A percentile compares a stretch with the other conserved stretches of the same genome.
Conservation (phyloP, 2,329 filamentous ascomycete species). For the Zasmidium angulare region DNA sequence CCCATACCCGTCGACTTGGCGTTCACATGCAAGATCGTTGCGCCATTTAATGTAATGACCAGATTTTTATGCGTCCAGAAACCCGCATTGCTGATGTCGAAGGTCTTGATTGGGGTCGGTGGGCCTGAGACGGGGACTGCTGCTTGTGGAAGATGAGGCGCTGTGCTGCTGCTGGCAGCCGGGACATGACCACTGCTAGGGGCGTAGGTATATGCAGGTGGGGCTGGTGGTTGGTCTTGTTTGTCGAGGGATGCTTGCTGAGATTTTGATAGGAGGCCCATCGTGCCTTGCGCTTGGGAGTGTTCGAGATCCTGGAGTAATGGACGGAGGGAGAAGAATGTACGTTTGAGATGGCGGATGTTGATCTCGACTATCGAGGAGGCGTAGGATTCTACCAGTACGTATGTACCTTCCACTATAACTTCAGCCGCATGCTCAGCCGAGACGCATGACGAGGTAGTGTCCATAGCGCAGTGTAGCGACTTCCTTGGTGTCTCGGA, state of each 20-base stretch:
- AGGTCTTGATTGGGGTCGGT: background rate
- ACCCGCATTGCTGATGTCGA: background rate
- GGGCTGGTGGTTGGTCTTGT: background rate
- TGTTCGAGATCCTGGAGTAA: background rate
- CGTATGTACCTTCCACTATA: too few species aligned
- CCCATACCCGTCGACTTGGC: background rate
- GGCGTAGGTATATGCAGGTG: background rate
- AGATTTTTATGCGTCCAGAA: slow-evolving; percentile 1
- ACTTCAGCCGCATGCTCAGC: background rate
- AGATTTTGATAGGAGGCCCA: background rate
- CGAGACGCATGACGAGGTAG: background rate
- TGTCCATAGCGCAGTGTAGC: background rate
- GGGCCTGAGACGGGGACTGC: background rate
- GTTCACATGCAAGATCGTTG: background rate
- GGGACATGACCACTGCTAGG: background rate
- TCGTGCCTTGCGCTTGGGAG: background rate
- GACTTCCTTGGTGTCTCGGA: background rate
- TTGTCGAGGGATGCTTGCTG: background rate
- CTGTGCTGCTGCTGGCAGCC: background rate
- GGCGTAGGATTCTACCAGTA: background rate
- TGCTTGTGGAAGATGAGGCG: background rate
- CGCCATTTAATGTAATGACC: background rate
- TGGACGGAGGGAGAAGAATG: background rate
- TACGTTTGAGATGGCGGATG: too few species aligned
- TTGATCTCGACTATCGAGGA: background rate